phyloP scores from a whole-genome alignment of 805 yeast species.

The Lipomyces kockii region DNA sequence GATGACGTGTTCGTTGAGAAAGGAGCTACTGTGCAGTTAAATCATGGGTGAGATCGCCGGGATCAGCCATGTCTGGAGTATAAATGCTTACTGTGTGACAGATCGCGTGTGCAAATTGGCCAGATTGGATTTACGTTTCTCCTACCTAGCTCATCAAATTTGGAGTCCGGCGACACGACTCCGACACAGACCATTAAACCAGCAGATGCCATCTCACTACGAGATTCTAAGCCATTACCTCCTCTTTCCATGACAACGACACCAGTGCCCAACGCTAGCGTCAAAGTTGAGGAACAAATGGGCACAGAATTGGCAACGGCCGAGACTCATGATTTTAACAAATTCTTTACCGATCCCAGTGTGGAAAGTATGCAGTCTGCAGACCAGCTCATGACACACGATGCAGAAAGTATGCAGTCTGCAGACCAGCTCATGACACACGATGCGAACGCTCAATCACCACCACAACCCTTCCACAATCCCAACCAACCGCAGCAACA shows the following conservation, averaged over 20 bases:
- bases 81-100: conserved; percentile 8
- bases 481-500: background rate
- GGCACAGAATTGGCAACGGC: background rate
- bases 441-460: background rate
- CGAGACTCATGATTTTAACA: background rate
- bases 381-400: background rate
- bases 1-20: conserved; percentile 87
- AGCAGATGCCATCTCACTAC: conserved; percentile 36
- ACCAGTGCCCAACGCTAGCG: conserved; percentile 11
- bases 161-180: conserved; percentile 19
- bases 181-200: conserved; percentile 34
- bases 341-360: conserved; percentile 1
- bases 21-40: conserved; percentile 87
- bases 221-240: conserved; percentile 25
- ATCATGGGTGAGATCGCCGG: conserved; percentile 61
- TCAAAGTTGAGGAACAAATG: background rate
- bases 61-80: background rate
- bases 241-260: conserved; percentile 14
- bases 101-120: conserved; percentile 79
- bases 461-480: background rate
- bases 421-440: background rate
- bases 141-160: conserved; percentile 62
- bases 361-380: conserved; percentile 1
- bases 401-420: background rate
- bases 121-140: conserved; percentile 88